These are phyloP conservation scores for Dactylella cylindrospora DNA, from an alignment of 2,329 filamentous ascomycete genomes.

Conservation along the genomic window DNA sequence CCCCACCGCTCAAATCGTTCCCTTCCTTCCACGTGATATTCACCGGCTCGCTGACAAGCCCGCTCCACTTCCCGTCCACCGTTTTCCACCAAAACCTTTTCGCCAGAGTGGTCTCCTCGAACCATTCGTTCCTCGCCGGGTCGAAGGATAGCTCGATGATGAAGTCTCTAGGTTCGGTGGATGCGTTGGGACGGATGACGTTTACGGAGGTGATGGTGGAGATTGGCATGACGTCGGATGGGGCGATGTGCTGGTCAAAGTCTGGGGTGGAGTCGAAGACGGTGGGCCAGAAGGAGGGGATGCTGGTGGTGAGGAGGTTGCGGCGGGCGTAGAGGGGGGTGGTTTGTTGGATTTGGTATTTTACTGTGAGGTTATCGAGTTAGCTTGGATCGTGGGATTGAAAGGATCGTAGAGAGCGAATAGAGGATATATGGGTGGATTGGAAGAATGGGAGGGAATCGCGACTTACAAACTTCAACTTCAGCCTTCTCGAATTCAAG, in stretches of 20 bases:
- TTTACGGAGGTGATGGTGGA: slow-evolving; percentile 67
- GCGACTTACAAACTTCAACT: slow-evolving; percentile 72
- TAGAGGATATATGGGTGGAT: not conserved
- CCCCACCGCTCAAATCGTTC: slow-evolving; percentile 78
- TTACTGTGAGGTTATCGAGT: slow-evolving; percentile 59
- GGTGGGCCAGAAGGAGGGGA: slow-evolving; percentile 91
- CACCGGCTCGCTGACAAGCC: slow-evolving; percentile 85
- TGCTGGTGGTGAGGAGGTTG: slow-evolving; percentile 67
- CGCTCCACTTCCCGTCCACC: slow-evolving; percentile 67
- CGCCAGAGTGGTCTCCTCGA: slow-evolving; percentile 73
- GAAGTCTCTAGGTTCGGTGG: slow-evolving; percentile 74
- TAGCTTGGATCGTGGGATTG: slow-evolving; percentile 5
- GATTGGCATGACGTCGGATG: slow-evolving; percentile 73
- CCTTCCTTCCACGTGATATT: slow-evolving; percentile 82
- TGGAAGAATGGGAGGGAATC: slow-evolving; percentile 16
- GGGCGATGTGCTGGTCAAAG: slow-evolving; percentile 84
- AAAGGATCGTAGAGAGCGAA: slow-evolving; percentile 10
- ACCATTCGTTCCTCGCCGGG: slow-evolving; percentile 79
- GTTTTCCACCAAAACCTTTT: slow-evolving; percentile 90
- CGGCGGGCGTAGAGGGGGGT: slow-evolving; percentile 75
- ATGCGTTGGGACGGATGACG: slow-evolving; percentile 58
- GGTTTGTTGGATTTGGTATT: slow-evolving; percentile 69
- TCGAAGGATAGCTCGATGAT: slow-evolving; percentile 67
- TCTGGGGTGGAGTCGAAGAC: slow-evolving; percentile 78
- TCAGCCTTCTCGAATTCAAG: slow-evolving; percentile 81